Evolutionary conservation across 1,139 yeast genomes (phyloP), one percentile per base, ranked within the genome.

Genomic region (Debaryomyces sp.): DNA sequence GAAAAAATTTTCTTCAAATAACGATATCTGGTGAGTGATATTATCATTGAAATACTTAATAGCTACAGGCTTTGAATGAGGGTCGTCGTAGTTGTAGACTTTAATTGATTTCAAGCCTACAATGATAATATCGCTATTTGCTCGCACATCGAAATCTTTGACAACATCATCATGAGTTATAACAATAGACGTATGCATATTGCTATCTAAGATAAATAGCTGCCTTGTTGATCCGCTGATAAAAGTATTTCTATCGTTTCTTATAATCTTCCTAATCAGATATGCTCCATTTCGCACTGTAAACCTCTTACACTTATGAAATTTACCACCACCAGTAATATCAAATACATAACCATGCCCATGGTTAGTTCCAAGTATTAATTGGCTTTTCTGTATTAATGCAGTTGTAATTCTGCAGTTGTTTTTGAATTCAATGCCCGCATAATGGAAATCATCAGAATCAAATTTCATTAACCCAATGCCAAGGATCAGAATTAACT

Each of bases 41-140:
- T 51, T 51, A 27, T 51, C 46, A 21, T 51, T 51, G 8, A 40
- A 36, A 40, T 51, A 51, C 6, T 27, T 23, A 13, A 51, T 24
- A 8, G 29, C 7, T n/a, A 26, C 22, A 8, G 40, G 27, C 9
- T 34, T 18, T n/a, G 26, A 24, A 6, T 37, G 21, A 13, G 35
- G 43, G n/a, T 35, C 49, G 10, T 34, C 18, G 29, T 30, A 36
- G 10, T 36, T 22, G 10, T 42, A 24, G 8, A 43, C 29, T 5
- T 36, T n/a, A 10, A 51, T 34, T n/a, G 39, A 39, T 30, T 45
- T 49, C 21, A 44, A 41, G 6, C 50, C 52, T 10, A 48, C 30
- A 7, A 49, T 17, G 7, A 51, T 15, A 23, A 47, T 7, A 10
- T 26, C 32, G 6, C 22, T 37, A 23, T 27, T 21, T 17, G 29